These are phyloP conservation scores for Plectosphaerella cucumerina DNA, from an alignment of 2,329 filamentous ascomycete species.

Conservation along the genomic window DNA sequence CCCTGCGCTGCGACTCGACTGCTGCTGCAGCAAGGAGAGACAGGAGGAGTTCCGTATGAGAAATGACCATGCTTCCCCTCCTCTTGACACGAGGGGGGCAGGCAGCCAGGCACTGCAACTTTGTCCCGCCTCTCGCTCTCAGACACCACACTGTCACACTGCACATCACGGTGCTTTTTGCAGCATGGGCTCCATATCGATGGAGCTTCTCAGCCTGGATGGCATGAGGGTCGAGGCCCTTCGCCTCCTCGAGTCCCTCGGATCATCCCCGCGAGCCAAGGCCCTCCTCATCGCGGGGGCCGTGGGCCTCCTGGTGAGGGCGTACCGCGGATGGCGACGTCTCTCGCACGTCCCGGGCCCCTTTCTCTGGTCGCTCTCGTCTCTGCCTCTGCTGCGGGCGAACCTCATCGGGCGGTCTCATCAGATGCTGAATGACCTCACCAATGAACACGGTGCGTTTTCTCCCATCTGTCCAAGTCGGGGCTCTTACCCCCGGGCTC, in stretches of 20 bases:
- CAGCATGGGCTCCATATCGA: background rate
- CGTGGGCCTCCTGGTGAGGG: constrained; percentile 6
- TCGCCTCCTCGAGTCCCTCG: background rate
- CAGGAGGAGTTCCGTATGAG: background rate
- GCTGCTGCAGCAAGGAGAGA: no score
- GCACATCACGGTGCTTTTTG: background rate
- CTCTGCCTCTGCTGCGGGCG: background rate
- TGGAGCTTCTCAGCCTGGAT: background rate
- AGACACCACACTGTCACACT: background rate
- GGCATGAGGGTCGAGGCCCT: background rate
- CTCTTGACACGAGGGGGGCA: background rate
- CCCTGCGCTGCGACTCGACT: background rate
- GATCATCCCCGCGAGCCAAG: background rate
- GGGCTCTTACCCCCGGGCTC: background rate
- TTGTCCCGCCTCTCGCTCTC: background rate
- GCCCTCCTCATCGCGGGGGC: background rate
- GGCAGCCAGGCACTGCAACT: background rate
- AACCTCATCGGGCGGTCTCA: constrained; percentile 3
- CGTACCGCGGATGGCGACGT: constrained; percentile 20
- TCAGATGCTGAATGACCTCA: constrained; percentile 17
- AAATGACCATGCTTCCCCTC: background rate
- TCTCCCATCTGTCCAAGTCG: no score
- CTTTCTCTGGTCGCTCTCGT: constrained; percentile 6
- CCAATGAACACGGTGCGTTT: constrained; percentile 11
- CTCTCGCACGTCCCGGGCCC: constrained; percentile 25